phyloP scores from a whole-genome alignment of 768 basidiomycete genomes.

The Termitomyces heimii region DNA sequence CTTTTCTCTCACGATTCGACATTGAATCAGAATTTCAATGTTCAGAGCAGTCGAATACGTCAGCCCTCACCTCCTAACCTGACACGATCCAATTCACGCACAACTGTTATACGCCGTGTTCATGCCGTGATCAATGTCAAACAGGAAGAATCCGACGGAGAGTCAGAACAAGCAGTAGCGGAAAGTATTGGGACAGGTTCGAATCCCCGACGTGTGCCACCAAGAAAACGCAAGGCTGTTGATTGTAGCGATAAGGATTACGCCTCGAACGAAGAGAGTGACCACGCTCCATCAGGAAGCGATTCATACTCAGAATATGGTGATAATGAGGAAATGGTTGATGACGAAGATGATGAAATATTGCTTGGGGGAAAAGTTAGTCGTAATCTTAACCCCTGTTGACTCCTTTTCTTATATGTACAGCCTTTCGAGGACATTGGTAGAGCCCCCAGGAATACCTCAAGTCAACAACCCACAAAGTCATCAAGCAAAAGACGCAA shows the following conservation, averaged over 20 bases:
- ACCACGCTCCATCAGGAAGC: neutral
- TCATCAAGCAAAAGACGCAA: conserved; percentile 32
- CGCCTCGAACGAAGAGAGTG: conserved; percentile 5
- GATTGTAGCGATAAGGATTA: conserved; percentile 1
- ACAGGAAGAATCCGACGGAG: conserved; percentile 41
- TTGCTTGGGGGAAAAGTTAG: conserved; percentile 56
- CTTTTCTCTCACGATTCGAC: conserved; percentile 1
- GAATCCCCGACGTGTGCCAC: neutral
- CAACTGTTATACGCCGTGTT: conserved; percentile 55
- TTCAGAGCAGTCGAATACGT: conserved; percentile 4
- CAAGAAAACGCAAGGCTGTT: conserved; percentile 9
- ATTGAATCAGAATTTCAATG: neutral
- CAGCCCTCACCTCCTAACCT: conserved; percentile 7
- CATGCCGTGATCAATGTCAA: conserved; percentile 63
- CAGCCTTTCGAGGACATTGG: conserved; percentile 27
- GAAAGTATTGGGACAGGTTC: neutral
- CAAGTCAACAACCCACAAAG: conserved; percentile 11
- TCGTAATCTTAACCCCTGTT: neutral
- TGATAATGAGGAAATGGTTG: conserved; percentile 27
- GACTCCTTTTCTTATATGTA: neutral
- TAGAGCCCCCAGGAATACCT: conserved; percentile 5
- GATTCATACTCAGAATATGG: conserved; percentile 17
- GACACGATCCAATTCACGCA: conserved; percentile 12
- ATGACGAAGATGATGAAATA: conserved; percentile 54
- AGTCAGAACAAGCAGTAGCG: neutral